A percentile compares a stretch with the other conserved stretches of the same genome.
phyloP scores from a whole-genome alignment of 352 stramenopile species.

The Pythium rishiriense region DNA sequence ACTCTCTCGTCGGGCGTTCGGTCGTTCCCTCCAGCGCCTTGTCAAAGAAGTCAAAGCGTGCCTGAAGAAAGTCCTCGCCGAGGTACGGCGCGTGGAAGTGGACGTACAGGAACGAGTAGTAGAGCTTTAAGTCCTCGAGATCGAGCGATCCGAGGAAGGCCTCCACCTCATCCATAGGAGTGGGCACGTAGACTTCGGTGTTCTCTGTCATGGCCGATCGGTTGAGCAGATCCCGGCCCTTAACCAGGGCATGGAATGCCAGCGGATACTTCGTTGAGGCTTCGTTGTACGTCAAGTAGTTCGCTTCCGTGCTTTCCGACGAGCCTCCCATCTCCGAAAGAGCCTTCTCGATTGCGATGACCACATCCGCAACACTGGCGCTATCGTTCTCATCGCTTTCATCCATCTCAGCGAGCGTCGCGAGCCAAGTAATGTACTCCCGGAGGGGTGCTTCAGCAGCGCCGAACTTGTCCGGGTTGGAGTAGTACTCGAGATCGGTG shows the following conservation, averaged over 20 bases:
- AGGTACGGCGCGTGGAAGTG: too few species aligned
- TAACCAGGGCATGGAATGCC: conserved; percentile 39
- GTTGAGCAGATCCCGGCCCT: conserved; percentile 37
- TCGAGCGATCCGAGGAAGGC: not conserved
- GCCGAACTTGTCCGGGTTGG: conserved; percentile 35
- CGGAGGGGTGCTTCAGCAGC: conserved; percentile 35
- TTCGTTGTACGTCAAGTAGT: conserved; percentile 67
- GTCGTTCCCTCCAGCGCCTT: not conserved
- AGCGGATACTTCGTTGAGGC: conserved; percentile 40
- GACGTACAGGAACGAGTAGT: conserved; percentile 23
- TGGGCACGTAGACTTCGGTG: too few species aligned
- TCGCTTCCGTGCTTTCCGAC: too few species aligned
- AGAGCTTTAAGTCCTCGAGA: conserved; percentile 46
- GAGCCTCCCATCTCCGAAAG: too few species aligned
- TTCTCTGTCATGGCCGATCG: conserved; percentile 31
- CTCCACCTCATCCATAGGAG: too few species aligned
- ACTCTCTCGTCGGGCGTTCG: too few species aligned
- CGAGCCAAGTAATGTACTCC: conserved; percentile 39
- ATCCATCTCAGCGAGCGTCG: conserved; percentile 28
- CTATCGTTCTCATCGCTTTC: not conserved
- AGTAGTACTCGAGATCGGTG: conserved; percentile 88
- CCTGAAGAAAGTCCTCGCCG: too few species aligned
- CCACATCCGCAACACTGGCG: conserved; percentile 17
- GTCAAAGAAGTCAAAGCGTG: not conserved
- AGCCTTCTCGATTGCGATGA: conserved; percentile 76